Percentiles rank a stretch among this genome's conserved stretches.
Conservation (phyloP, 441 rosid genomes). For the Erodium trifolium region DNA sequence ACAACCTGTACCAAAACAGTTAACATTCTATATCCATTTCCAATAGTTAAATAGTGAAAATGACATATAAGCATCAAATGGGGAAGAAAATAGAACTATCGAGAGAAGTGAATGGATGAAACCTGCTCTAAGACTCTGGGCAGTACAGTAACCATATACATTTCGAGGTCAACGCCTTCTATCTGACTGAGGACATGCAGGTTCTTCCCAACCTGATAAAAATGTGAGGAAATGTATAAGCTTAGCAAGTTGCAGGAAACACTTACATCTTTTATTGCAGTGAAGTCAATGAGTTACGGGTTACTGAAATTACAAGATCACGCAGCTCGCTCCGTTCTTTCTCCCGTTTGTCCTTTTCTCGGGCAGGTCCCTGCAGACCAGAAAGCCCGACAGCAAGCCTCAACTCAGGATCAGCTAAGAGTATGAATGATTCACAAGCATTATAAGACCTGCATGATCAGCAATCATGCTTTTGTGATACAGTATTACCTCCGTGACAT, state of each 20-base stretch:
- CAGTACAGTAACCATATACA: slow-evolving; percentile 67
- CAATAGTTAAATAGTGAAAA: slow-evolving; percentile 18
- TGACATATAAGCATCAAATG: slow-evolving; percentile 19
- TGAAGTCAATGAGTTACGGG: slow-evolving; percentile 34
- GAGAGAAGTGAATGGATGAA: slow-evolving; percentile 11
- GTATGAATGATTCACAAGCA: slow-evolving; percentile 63
- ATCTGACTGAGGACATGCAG: slow-evolving; percentile 74
- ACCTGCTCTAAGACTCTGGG: slow-evolving; percentile 81
- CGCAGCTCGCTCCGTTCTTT: slow-evolving; percentile 82
- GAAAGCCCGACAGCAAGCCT: slow-evolving; percentile 76
- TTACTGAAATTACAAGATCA: slow-evolving; percentile 64
- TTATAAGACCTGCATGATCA: slow-evolving; percentile 68
- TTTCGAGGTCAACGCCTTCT: slow-evolving; percentile 71
- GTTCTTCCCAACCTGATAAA: slow-evolving; percentile 69
- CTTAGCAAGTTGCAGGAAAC: slow-evolving; percentile 11
- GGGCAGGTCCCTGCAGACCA: slow-evolving; percentile 91
- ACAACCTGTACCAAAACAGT: slow-evolving; percentile 56
- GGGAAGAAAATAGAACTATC: background rate
- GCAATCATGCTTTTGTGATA: slow-evolving; percentile 61
- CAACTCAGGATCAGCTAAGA: slow-evolving; percentile 74
- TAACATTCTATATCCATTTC: slow-evolving; percentile 13
- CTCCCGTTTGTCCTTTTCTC: slow-evolving; percentile 75
- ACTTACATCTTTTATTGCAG: slow-evolving; percentile 29
- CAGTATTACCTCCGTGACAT: slow-evolving; percentile 40
- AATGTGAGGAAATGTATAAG: slow-evolving; percentile 19